Evolutionary conservation across 75 land plant genomes (phyloP).

Genomic region (Pinus albicaulis): DNA sequence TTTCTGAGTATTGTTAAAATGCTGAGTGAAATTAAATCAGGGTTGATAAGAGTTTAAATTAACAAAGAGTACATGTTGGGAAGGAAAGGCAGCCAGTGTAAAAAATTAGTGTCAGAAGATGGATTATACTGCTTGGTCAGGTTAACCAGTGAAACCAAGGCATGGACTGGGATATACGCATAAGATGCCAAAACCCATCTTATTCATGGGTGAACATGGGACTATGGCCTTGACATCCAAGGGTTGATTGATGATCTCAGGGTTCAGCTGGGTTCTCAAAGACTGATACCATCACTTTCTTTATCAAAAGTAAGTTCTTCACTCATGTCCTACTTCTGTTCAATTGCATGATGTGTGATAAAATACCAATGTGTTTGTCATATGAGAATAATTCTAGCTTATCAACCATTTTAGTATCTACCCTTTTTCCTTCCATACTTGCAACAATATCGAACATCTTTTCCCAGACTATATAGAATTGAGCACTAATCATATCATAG

Average conservation of each 20-base stretch:
- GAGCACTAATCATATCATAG: not conserved
- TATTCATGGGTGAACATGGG: too few relatives aligned
- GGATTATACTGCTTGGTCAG: not conserved
- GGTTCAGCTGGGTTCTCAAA: not conserved
- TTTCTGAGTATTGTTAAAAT: too few relatives aligned
- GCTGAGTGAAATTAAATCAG: too few relatives aligned
- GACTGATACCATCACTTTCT: not conserved
- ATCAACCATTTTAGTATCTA: not conserved
- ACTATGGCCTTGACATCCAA: not conserved
- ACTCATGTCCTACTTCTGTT: not conserved
- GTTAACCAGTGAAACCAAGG: not conserved
- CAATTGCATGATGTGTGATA: not conserved
- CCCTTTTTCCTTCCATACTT: not conserved
- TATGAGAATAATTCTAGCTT: not conserved
- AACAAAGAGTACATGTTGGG: too few relatives aligned
- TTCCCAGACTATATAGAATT: not conserved
- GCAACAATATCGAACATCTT: not conserved
- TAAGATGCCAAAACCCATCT: not conserved
- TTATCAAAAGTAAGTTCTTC: not conserved
- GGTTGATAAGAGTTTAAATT: too few relatives aligned
- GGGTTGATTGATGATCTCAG: not conserved
- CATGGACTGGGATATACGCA: constrained; percentile 3
- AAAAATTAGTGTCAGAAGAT: not conserved
- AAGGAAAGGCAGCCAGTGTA: too few relatives aligned
- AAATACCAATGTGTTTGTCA: not conserved